phyloP scores from a whole-genome alignment of 2,329 filamentous ascomycete species.

The Verticillium albo-atrum region DNA sequence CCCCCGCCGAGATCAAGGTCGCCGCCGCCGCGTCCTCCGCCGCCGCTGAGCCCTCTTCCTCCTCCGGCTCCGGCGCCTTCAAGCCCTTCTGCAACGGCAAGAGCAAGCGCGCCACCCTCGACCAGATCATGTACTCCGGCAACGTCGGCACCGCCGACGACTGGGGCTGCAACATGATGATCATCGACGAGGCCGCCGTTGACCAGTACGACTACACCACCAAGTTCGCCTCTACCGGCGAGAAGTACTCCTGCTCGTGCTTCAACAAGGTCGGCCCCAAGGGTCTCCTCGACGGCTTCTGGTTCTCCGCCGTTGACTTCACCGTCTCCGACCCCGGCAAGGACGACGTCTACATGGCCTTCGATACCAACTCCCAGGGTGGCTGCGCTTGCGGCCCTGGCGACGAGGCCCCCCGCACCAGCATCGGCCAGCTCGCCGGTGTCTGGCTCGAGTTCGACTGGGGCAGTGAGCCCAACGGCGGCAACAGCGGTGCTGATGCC shows the following conservation, averaged over 20 bases:
- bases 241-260: slow-evolving; percentile 33
- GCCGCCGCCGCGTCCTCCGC: slow-evolving; percentile 28
- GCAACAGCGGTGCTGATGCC: slow-evolving; percentile 46
- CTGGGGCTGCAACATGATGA: slow-evolving; percentile 51
- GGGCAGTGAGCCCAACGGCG: slow-evolving; percentile 37
- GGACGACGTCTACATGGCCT: slow-evolving; percentile 34
- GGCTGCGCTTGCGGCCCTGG: slow-evolving; percentile 37
- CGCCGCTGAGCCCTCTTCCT: slow-evolving; percentile 29
- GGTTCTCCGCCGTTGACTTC: slow-evolving; percentile 37
- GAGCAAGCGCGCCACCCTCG: slow-evolving; percentile 40
- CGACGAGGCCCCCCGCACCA: slow-evolving; percentile 25
- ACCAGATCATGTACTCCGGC: slow-evolving; percentile 41
- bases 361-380: slow-evolving; percentile 43
- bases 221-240: slow-evolving; percentile 33
- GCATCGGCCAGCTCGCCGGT: slow-evolving; percentile 34
- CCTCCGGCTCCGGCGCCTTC: slow-evolving; percentile 20
- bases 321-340: slow-evolving; percentile 24
- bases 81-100: slow-evolving; percentile 28
- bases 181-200: slow-evolving; percentile 28
- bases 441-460: slow-evolving; percentile 50
- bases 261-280: slow-evolving; percentile 49
- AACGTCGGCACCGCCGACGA: slow-evolving; percentile 36
- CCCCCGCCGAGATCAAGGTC: slow-evolving; percentile 20
- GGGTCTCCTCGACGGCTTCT: slow-evolving; percentile 43
- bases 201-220: slow-evolving; percentile 39